Conservation (phyloP, 768 basidiomycete genomes). For the Boletus fagicola region DNA sequence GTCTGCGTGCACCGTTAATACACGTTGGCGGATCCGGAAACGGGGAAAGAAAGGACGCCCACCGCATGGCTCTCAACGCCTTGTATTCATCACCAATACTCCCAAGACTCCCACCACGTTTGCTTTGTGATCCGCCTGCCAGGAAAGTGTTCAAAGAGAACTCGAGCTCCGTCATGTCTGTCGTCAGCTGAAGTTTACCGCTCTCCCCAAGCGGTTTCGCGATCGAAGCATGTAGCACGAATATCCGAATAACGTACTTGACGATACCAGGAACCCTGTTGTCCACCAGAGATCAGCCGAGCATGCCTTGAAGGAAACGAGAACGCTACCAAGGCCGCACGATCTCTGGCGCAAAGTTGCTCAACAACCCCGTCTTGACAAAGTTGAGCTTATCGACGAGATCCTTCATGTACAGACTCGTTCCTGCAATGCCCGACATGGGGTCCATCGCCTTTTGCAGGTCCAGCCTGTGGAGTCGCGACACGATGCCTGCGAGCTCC, state of each 20-base stretch:
- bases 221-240: slow-evolving; percentile 93
- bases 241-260: slow-evolving; percentile 77
- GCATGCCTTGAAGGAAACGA: background rate
- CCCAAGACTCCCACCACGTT: slow-evolving; percentile 67
- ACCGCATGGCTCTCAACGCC: slow-evolving; percentile 84
- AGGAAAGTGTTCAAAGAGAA: slow-evolving; percentile 84
- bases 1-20: too few species aligned
- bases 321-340: slow-evolving; percentile 63
- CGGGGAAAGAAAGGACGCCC: slow-evolving; percentile 19
- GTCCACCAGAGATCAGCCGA: slow-evolving; percentile 1
- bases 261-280: slow-evolving; percentile 64
- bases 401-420: slow-evolving; percentile 83
- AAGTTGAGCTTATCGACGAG: slow-evolving; percentile 80
- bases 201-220: slow-evolving; percentile 87
- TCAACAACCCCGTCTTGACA: slow-evolving; percentile 77
- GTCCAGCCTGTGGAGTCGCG: slow-evolving; percentile 82
- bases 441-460: slow-evolving; percentile 73
- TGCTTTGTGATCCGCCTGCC: slow-evolving; percentile 52
- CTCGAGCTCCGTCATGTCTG: slow-evolving; percentile 96
- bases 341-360: slow-evolving; percentile 70
- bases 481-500: slow-evolving; percentile 76
- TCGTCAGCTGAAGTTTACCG: slow-evolving; percentile 91
- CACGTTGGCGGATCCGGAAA: background rate
- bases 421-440: slow-evolving; percentile 46
- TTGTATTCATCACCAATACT: slow-evolving; percentile 85